Evolutionary conservation across 2,329 filamentous ascomycete species (phyloP).

Genomic region (Nigrospora sphaerica): DNA sequence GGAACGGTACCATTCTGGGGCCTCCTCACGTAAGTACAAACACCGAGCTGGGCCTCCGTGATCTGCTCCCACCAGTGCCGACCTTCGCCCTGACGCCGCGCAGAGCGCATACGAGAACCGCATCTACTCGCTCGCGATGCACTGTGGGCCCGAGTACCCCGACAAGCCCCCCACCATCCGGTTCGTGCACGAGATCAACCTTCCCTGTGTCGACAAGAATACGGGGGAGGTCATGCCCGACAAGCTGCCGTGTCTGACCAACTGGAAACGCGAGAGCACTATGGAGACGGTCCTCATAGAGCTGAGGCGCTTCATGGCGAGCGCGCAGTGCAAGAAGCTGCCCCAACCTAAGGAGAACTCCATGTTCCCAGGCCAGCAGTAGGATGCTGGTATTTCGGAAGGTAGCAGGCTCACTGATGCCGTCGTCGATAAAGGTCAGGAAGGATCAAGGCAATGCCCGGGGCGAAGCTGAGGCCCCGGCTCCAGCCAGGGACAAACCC

Average conservation of each 20-base stretch:
- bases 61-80: background rate
- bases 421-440: too few relatives aligned
- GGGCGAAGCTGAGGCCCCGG: too few relatives aligned
- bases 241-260: constrained; percentile 75
- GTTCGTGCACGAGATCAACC: constrained; percentile 90
- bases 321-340: constrained; percentile 87
- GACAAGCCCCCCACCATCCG: constrained; percentile 83
- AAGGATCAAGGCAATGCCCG: too few relatives aligned
- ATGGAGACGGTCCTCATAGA: constrained; percentile 93
- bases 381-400: background rate
- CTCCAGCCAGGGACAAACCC: too few relatives aligned
- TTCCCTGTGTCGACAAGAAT: constrained; percentile 82
- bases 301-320: constrained; percentile 86
- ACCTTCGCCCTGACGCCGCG: background rate
- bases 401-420: too few relatives aligned
- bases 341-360: constrained; percentile 87
- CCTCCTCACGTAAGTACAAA: constrained; percentile 74
- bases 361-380: constrained; percentile 10
- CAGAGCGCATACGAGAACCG: constrained; percentile 96
- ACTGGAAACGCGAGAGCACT: constrained; percentile 89
- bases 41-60: background rate
- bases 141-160: constrained; percentile 86
- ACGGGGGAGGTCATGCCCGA: constrained; percentile 79
- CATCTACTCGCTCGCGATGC: constrained; percentile 96
- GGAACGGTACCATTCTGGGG: constrained; percentile 96